Conservation (phyloP, 345 rosid species). For the Citrus reticulata region DNA sequence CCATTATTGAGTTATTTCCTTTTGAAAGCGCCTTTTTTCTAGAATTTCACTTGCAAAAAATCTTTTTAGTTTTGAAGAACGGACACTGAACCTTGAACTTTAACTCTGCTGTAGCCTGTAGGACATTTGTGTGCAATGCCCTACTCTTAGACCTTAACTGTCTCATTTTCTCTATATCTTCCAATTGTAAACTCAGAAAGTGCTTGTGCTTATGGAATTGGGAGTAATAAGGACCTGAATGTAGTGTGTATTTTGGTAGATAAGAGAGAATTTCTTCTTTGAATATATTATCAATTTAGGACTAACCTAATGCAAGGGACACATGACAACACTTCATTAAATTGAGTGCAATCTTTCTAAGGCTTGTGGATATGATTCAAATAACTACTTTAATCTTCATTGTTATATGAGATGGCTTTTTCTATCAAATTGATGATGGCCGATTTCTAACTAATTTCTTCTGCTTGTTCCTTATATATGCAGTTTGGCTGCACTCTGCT, state of each 20-base stretch:
- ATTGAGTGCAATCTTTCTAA: background rate
- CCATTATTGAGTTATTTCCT: too few species aligned
- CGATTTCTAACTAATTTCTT: background rate
- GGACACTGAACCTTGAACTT: background rate
- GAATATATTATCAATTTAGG: background rate
- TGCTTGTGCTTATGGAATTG: background rate
- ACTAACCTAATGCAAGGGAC: background rate
- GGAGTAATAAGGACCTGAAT: background rate
- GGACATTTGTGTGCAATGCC: background rate
- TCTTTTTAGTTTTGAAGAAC: background rate
- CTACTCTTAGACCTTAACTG: background rate
- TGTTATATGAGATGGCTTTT: background rate
- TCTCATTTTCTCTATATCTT: background rate
- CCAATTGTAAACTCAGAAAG: background rate
- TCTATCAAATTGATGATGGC: background rate
- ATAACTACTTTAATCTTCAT: background rate
- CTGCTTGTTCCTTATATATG: background rate
- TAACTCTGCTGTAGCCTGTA: background rate
- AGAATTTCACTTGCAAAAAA: background rate
- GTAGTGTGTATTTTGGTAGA: background rate
- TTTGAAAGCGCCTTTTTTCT: background rate
- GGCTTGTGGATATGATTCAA: background rate
- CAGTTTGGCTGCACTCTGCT: constrained; percentile 44
- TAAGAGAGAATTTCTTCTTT: background rate
- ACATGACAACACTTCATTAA: background rate